These are phyloP conservation scores for Terana coerulea DNA, from an alignment of 768 basidiomycete genomes.

Conservation along the genomic window DNA sequence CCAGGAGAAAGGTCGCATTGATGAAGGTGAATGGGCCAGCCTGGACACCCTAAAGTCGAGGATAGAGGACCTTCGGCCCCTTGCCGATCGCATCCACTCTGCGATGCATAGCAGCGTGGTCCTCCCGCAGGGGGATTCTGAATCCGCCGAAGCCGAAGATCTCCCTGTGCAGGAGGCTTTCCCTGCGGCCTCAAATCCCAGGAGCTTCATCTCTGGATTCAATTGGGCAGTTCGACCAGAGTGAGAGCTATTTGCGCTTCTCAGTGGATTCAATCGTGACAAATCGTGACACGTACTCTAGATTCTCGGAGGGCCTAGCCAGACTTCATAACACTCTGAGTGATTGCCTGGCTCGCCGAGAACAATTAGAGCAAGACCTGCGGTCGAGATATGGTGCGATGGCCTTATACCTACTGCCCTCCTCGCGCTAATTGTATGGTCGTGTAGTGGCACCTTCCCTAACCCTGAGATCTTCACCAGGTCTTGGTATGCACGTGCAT, in stretches of 20 bases:
- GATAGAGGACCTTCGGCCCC: conserved; percentile 44
- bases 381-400: conserved; percentile 54
- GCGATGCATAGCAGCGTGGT: conserved; percentile 25
- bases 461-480: conserved; percentile 63
- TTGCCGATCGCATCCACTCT: conserved; percentile 54
- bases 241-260: conserved; percentile 34
- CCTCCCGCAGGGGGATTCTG: background rate
- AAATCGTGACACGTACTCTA: conserved; percentile 25
- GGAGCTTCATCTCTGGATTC: conserved; percentile 8
- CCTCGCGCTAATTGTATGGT: background rate
- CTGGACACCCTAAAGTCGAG: conserved; percentile 50
- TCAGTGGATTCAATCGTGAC: background rate
- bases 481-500: conserved; percentile 75
- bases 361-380: conserved; percentile 50
- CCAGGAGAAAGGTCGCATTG: conserved; percentile 21
- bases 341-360: conserved; percentile 41
- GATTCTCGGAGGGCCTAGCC: conserved; percentile 57
- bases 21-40: conserved; percentile 48
- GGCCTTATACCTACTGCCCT: background rate
- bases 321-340: conserved; percentile 46
- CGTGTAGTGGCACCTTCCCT: conserved; percentile 63
- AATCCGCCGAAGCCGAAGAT: background rate
- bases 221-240: conserved; percentile 65
- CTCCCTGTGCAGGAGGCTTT: background rate
- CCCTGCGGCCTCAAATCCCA: conserved; percentile 12